Percentiles rank a stretch among this genome's conserved stretches.
Evolutionary conservation across 345 rosid genomes (phyloP).

Genomic region (Populus deltoides): DNA sequence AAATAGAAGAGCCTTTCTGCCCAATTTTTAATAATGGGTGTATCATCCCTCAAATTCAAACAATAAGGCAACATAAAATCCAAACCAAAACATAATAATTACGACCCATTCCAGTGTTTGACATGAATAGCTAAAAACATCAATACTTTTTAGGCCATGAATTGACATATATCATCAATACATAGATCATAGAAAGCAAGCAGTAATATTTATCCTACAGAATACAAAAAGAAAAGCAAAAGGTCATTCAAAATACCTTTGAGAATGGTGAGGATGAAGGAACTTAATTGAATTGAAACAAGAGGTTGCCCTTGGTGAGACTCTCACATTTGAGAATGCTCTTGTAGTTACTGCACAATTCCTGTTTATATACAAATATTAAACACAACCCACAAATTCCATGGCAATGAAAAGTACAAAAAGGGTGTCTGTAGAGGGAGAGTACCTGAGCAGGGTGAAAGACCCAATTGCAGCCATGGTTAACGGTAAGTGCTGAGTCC

Average conservation of each 20-base stretch:
- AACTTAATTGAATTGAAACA: conserved; percentile 20
- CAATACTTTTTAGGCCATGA: background rate
- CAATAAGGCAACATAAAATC: background rate
- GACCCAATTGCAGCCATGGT: background rate
- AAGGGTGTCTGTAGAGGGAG: background rate
- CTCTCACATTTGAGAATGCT: conserved; percentile 27
- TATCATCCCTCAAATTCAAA: background rate
- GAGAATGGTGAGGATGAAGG: conserved; percentile 34
- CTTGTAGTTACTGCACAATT: conserved; percentile 31
- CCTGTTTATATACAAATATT: conserved; percentile 29
- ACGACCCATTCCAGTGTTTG: background rate
- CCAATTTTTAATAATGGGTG: background rate
- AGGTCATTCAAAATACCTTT: conserved; percentile 33
- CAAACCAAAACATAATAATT: background rate
- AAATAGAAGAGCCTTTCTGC: background rate
- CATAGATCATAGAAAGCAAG: background rate
- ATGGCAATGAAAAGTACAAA: background rate
- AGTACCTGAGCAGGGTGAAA: background rate
- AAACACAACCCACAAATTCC: conserved; percentile 4
- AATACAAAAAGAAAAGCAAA: background rate
- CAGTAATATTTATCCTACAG: background rate
- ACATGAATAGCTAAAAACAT: background rate
- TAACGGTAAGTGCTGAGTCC: background rate
- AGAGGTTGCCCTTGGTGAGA: conserved; percentile 21
- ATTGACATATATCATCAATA: background rate